Evolutionary conservation across 2,329 filamentous ascomycete species (phyloP), one percentile per base, ranked within the genome.

Genomic region (Claviceps sp.): DNA sequence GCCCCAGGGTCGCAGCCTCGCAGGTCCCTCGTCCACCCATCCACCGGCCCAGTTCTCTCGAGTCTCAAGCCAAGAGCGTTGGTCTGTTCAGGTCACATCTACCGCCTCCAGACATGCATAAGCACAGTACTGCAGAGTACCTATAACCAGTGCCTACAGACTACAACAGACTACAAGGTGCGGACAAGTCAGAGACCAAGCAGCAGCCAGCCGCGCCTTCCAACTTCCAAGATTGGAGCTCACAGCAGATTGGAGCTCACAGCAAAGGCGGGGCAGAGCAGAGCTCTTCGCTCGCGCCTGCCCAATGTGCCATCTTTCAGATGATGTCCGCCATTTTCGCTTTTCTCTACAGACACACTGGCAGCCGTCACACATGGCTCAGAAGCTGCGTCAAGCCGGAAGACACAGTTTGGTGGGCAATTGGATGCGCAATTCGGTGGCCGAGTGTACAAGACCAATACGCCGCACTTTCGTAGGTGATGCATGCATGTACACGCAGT

Each of bases 61-160:
- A 26, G 41, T 11, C n/a, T 46, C 37, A 41, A 34, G 30, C 30
- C 10, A 34, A 34, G 30, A 34, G 1, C 30, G 10, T 34, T 50
- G 47, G 48, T 26, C 44, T 26, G 37, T 43, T 30, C 34, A 53
- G 44, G 52, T 40, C 43, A 44, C 43, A 30, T 38, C 48, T 50
- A 48, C 50, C 14, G 19, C 41, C 49, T 17, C 26, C 41, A 13
- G 41, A 39, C 11, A 39, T 7, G 39, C 26, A 34, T 34, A 34
- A 4, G 26, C 8, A 30, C 26, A 30, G 26, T 30, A 30, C 26
- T 10, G 1, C 26, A 30, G 26, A 30, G 26, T 30, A 30, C 8
- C 26, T 30, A 30, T 30, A 11, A 10, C 8, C 10, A 34, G 30
- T 34, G 30, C 11, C 30, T 34, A 30, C 26, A 22, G 22, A 22